A percentile compares a stretch with the other conserved stretches of the same genome.
Conservation (phyloP, 495 filamentous ascomycete species). For the Podospora pseudopauciseta region DNA sequence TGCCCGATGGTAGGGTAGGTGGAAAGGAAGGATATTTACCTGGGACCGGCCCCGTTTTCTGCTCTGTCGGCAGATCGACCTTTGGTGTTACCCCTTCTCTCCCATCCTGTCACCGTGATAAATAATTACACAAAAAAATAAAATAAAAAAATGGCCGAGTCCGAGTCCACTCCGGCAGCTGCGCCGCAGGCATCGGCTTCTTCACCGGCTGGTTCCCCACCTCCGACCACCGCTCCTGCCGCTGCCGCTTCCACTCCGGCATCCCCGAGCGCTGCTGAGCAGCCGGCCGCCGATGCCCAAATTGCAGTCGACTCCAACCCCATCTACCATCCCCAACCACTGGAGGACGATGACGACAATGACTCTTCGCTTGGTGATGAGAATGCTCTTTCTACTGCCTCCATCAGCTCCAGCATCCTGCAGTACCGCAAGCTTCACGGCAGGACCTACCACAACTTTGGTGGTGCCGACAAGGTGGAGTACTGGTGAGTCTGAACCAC, state of each 20-base stretch:
- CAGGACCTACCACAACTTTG: slow-evolving; percentile 7
- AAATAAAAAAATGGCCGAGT: neutral
- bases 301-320: neutral
- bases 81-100: neutral
- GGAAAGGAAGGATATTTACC: neutral
- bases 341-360: neutral
- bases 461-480: neutral
- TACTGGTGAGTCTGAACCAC: neutral
- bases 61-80: no score
- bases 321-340: neutral
- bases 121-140: no score
- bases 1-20: neutral
- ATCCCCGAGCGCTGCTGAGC: neutral
- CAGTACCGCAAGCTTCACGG: slow-evolving; percentile 9
- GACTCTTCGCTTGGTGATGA: slow-evolving; percentile 2
- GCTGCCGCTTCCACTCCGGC: neutral
- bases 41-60: neutral
- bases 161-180: neutral
- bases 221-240: neutral
- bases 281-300: no score
- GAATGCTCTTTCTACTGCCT: neutral
- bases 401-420: slow-evolving; percentile 7
- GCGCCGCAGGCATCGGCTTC: neutral
- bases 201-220: neutral
- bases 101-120: no score